Evolutionary conservation across 2,329 filamentous ascomycete genomes (phyloP), one percentile per base, ranked within the genome.

Genomic region (Grosmannia clavigera): DNA sequence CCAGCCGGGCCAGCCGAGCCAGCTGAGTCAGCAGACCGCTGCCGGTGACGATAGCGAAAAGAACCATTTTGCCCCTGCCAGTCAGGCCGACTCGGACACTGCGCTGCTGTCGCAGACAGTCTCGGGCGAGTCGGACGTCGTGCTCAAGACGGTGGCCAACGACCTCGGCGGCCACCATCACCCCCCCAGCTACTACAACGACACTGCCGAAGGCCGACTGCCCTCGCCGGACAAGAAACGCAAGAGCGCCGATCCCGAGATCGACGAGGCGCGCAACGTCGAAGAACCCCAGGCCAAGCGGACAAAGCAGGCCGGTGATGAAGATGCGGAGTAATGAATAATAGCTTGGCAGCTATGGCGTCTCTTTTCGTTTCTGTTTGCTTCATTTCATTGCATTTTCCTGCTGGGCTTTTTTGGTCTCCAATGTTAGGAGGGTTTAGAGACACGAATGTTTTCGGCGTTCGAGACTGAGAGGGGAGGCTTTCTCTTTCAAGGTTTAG

Each of bases 61-160:
- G 14, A n/a, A 25, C 38, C 14, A 14, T 10, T 29, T 10, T 43
- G n/a, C 10, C 43, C 11, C 52, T 19, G 14, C 38, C 38, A 56
- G 53, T 53, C 58, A 60, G 58, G 48, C 59, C 48, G 55, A 58
- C 35, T 60, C 59, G 1, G 59, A 60, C 14, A 25, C 27, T 3
- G 25, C 59, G 14, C 12, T 58, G 35, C 48, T 60, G 3, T 63
- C 63, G 10, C 62, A 65, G 60, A 35, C 29, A 9, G 60, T 46
- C 31, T 64, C 64, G 35, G 69, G 70, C 56, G 69, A 71, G 53
- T 70, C 70, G 50, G 70, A 72, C 27, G 67, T 65, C 3, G 64
- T 61, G 16, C 67, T 71, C 31, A 72, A 72, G 63, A 62, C 62
- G 31, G 70, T 67, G 3, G 70, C 70, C 22, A 72, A 71, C 59